These are phyloP conservation scores for Scheffersomyces titani DNA, from an alignment of 1,139 yeast species.

Conservation along the genomic window DNA sequence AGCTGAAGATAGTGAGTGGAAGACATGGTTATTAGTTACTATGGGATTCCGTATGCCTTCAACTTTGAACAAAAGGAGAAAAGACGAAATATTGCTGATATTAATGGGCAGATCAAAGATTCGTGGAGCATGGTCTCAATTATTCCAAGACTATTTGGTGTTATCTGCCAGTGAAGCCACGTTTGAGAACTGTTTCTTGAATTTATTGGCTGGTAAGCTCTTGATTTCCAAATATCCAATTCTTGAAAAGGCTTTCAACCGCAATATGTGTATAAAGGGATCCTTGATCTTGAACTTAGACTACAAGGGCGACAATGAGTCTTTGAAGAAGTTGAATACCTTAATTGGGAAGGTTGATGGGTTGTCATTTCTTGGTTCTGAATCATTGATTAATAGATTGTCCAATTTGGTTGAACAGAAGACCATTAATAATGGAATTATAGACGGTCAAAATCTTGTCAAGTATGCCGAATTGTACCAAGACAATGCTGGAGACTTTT, in stretches of 20 bases:
- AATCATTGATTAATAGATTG: constrained; percentile 27
- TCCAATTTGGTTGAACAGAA: constrained; percentile 23
- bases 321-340: constrained; percentile 24
- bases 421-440: constrained; percentile 25
- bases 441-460: constrained; percentile 29
- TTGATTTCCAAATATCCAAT: constrained; percentile 23
- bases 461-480: constrained; percentile 33
- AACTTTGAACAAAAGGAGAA: constrained; percentile 17
- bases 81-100: constrained; percentile 19
- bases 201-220: constrained; percentile 31
- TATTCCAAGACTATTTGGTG: constrained; percentile 30
- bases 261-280: constrained; percentile 28
- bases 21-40: constrained; percentile 27
- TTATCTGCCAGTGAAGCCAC: constrained; percentile 32
- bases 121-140: constrained; percentile 12
- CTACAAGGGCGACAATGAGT: constrained; percentile 27
- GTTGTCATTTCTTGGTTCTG: constrained; percentile 30
- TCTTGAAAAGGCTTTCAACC: constrained; percentile 20
- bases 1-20: constrained; percentile 8
- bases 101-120: constrained; percentile 24
- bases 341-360: constrained; percentile 38
- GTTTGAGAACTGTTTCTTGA: constrained; percentile 41
- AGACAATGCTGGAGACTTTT: constrained; percentile 20
- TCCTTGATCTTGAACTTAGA: constrained; percentile 33
- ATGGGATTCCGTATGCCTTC: constrained; percentile 34